Evolutionary conservation across 257 asterid genomes (phyloP).

Genomic region (Solanum rostratum): DNA sequence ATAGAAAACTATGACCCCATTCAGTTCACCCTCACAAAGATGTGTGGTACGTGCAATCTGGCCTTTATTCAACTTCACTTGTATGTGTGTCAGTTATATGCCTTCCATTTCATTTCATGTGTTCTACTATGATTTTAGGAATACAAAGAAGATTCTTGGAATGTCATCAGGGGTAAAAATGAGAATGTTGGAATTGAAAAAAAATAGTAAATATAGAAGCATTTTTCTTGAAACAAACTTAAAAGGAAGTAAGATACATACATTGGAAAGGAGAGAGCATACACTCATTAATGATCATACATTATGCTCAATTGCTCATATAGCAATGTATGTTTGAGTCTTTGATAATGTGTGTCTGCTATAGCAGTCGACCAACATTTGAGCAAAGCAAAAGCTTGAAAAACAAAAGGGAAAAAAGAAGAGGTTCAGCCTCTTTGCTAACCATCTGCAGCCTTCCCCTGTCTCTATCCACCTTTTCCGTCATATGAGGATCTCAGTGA

Average conservation of each 20-base stretch:
- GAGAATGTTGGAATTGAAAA: not conserved
- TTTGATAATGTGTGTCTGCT: not conserved
- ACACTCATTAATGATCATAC: not conserved
- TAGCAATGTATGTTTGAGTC: not conserved
- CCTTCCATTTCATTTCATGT: not conserved
- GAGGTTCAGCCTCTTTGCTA: not conserved
- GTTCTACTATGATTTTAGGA: not conserved
- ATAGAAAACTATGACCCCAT: slow-evolving; percentile 62
- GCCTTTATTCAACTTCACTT: slow-evolving; percentile 3
- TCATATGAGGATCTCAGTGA: not conserved
- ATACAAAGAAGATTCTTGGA: not conserved
- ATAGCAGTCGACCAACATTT: not conserved
- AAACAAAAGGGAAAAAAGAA: not conserved
- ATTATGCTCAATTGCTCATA: not conserved
- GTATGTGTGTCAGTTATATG: not conserved
- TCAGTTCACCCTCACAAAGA: slow-evolving; percentile 67
- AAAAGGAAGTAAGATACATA: not conserved
- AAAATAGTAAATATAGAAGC: not conserved
- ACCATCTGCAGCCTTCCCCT: not conserved
- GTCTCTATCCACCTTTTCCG: not conserved
- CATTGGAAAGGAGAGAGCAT: not conserved
- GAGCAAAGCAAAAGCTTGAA: not conserved
- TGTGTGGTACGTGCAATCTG: slow-evolving; percentile 51
- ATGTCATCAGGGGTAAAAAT: not conserved
- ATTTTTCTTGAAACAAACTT: not conserved